Evolutionary conservation across 345 rosid species (phyloP), one percentile per base, ranked within the genome.

Genomic region (Linum trigynum): DNA sequence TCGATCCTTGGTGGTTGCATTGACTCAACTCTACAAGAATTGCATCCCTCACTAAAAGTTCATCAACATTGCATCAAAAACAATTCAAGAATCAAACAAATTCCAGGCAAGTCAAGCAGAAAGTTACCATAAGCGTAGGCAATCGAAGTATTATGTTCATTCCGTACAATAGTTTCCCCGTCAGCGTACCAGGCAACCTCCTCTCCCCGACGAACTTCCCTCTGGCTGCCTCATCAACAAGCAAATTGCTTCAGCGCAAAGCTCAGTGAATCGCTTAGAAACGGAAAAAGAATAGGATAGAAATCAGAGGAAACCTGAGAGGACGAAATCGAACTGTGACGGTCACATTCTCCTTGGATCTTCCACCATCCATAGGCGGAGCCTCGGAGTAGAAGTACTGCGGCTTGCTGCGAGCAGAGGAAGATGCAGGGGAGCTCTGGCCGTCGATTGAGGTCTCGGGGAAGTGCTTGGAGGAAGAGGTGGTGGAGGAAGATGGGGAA

Each of bases 181-280:
- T 95, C 99, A 1, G 97, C 97, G 64, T 95, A 91, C 99, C 97
- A 95, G n/a, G 97, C 92, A 80, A 95, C 86, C 86, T 91, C 99
- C 79, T 95, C 99, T 5, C 99, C 96, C 70, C 77, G 92, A 57
- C 97, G 92, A 75, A 91, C 90, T 81, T 95, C 99, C 77, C 96
- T 83, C 32, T 95, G 97, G 78, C 97, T 94, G 70, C 61, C 42
- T 61, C 73, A 76, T 23, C 32, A 51, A 38, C 58, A 63, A 63
- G 32, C 45, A 40, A 39, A 56, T 50, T 63, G 74, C 11, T 75
- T 66, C 12, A 45, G 38, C 40, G 63, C 66, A 71, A 55, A 65
- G 67, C 65, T 36, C 56, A 67, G 60, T 5, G 17, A 15, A 73
- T 63, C 23, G 7, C 3, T 63, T 65, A 36, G 32, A 71, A 66